Base-by-base conservation (phyloP, 1,284 basidiomycete species). In the Paramarasmius palmivorus region DNA sequence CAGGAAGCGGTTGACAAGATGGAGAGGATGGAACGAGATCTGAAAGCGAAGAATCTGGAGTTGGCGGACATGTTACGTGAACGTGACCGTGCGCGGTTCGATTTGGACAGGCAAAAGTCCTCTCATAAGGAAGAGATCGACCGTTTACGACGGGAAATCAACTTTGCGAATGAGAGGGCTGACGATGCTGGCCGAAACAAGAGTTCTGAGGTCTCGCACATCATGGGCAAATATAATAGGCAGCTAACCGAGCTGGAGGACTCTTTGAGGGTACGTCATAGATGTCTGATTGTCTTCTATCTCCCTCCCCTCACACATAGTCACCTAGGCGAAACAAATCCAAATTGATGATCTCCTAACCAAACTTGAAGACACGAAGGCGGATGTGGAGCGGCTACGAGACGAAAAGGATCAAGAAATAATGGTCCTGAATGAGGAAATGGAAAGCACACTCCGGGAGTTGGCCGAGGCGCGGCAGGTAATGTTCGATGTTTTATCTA, bases 1-100 rank as follows among this genome's bases (percentile, higher is more conserved):
- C 96, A 98, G 70, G 97, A 99, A 73, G 93, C 96, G n/a, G 90
- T 99, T 50, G 96, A 99, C 72, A 90, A 89, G 65, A 98, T 99
- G 95, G 97, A 99, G 72, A 82, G 95, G 56, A 99, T 99, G 95
- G 97, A 99, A 70, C 81, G 95, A 35, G 97, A 99, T 69, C 79
- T 98, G 64, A 99, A 99, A 76, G 82, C 93, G 38, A 99, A 99
- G 83, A 99, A 98, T 68, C 75, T 99, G 53, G 97, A 99, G 71
- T 78, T 99, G 32, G 96, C 96, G 25, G 97, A 99, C 68, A 99
- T 99, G 97, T 92, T 99, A 63, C 86, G 96, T 50, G 97, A 99
- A 72, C 86, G 97, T 36, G 97, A 99, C 69, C 83, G 96, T 57
- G 95, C 96, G 29, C 79, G 97, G 40, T 98, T 98, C 67, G 97